A percentile compares a stretch with the other conserved stretches of the same genome.
These are phyloP conservation scores for Tieghemiomyces parasiticus DNA, from an alignment of 192 early-diverging fungal genomes.

Conservation along the genomic window DNA sequence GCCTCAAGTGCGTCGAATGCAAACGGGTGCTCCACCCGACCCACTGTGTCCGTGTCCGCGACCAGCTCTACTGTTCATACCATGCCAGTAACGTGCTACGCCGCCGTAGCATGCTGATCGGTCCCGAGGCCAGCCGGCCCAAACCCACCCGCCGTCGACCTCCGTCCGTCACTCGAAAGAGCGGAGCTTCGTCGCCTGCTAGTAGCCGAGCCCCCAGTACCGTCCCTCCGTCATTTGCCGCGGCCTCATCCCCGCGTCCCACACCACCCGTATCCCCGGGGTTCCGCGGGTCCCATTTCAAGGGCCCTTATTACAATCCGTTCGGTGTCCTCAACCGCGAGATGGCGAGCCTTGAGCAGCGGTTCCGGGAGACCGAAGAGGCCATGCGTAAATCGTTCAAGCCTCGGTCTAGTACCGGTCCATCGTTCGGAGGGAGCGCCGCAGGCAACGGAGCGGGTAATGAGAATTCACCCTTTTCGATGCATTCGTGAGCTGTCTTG, in stretches of 20 bases:
- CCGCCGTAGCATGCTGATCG: slow-evolving; percentile 33
- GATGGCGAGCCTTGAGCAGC: slow-evolving; percentile 6
- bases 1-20: slow-evolving; percentile 32
- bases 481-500: neutral
- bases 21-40: slow-evolving; percentile 20
- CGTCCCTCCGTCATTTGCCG: neutral
- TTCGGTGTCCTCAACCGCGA: slow-evolving; percentile 3
- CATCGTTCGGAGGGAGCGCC: neutral
- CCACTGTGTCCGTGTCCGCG: slow-evolving; percentile 28
- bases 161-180: neutral
- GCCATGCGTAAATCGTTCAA: slow-evolving; percentile 6
- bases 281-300: neutral
- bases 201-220: neutral
- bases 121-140: slow-evolving; percentile 11
- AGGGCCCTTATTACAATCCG: neutral
- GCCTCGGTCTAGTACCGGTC: neutral
- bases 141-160: slow-evolving; percentile 4
- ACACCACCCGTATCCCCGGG: neutral
- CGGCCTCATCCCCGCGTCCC: too few relatives aligned
- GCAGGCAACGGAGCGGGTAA: neutral
- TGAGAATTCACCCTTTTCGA: neutral
- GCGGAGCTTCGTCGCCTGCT: neutral
- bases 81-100: slow-evolving; percentile 29
- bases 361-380: slow-evolving; percentile 6
- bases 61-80: slow-evolving; percentile 32